A percentile compares a stretch with the other conserved stretches of the same genome.
Conservation (phyloP, 163 green algal genomes). For the Coccomyxa subellipsoidea region DNA sequence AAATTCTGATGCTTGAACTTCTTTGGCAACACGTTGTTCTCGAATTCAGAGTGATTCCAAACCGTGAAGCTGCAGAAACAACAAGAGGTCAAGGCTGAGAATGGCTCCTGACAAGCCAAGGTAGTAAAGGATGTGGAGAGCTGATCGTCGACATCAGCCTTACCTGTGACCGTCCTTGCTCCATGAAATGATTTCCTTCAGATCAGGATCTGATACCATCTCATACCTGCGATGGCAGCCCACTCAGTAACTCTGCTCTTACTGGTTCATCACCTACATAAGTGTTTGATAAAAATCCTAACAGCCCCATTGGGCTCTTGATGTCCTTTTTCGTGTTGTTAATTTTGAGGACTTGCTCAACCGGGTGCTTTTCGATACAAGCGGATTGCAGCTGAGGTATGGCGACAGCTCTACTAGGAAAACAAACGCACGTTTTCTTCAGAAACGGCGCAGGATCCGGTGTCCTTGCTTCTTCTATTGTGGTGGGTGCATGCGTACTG, state of each 20-base stretch:
- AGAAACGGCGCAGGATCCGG: background rate
- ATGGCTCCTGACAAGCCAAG: background rate
- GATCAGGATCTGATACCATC: conserved; percentile 83
- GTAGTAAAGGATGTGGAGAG: background rate
- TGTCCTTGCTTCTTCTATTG: background rate
- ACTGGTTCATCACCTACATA: too few species aligned
- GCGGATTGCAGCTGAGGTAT: too few species aligned
- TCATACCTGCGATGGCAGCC: conserved; percentile 72
- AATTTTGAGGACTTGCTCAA: too few species aligned
- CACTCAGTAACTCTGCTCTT: too few species aligned
- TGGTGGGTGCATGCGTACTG: background rate
- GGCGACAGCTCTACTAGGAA: background rate
- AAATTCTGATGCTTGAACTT: conserved; percentile 99
- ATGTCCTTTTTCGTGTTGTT: too few species aligned
- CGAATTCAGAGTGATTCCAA: conserved; percentile 91
- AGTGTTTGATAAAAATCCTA: too few species aligned
- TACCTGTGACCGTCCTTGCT: conserved; percentile 70
- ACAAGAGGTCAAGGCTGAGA: too few species aligned
- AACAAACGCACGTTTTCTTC: background rate
- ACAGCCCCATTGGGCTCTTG: too few species aligned
- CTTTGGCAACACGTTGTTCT: conserved; percentile 83
- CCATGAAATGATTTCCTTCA: conserved; percentile 87
- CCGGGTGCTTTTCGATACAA: too few species aligned
- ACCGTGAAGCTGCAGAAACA: conserved; percentile 83
- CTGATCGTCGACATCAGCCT: background rate